phyloP scores from a whole-genome alignment of 2,329 filamentous ascomycete genomes.

The Drechslera avenae region DNA sequence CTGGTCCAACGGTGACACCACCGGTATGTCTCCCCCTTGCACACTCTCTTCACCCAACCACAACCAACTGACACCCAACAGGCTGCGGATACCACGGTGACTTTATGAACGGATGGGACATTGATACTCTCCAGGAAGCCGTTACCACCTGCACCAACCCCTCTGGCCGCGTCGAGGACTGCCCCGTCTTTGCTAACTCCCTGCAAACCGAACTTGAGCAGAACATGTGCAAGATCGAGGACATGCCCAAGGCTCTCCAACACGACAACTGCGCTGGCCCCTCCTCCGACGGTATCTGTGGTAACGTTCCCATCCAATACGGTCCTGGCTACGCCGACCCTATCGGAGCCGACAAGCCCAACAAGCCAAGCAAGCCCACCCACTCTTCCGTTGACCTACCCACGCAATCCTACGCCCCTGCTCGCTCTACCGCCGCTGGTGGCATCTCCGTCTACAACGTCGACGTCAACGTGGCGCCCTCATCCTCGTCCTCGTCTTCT shows the following conservation, averaged over 20 bases:
- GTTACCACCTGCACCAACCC: slow-evolving; percentile 74
- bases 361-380: slow-evolving; percentile 29
- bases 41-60: not conserved
- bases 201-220: slow-evolving; percentile 65
- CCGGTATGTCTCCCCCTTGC: slow-evolving; percentile 61
- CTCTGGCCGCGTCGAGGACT: slow-evolving; percentile 73
- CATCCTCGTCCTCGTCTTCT: too few relatives aligned
- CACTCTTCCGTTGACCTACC: slow-evolving; percentile 34
- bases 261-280: slow-evolving; percentile 66
- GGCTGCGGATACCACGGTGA: slow-evolving; percentile 75
- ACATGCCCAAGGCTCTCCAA: slow-evolving; percentile 59
- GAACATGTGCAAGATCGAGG: slow-evolving; percentile 65
- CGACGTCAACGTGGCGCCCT: slow-evolving; percentile 3
- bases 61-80: slow-evolving; percentile 38
- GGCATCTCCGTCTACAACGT: slow-evolving; percentile 43
- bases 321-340: slow-evolving; percentile 51
- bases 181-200: slow-evolving; percentile 65
- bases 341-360: slow-evolving; percentile 27
- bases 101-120: slow-evolving; percentile 74
- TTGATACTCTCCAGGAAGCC: slow-evolving; percentile 66
- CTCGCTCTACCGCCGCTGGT: slow-evolving; percentile 36
- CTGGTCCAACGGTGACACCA: slow-evolving; percentile 72
- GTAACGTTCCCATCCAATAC: slow-evolving; percentile 59
- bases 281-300: slow-evolving; percentile 67
- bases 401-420: slow-evolving; percentile 43